These are phyloP conservation scores for Populus simonii DNA, from an alignment of 345 rosid species.

Conservation along the genomic window DNA sequence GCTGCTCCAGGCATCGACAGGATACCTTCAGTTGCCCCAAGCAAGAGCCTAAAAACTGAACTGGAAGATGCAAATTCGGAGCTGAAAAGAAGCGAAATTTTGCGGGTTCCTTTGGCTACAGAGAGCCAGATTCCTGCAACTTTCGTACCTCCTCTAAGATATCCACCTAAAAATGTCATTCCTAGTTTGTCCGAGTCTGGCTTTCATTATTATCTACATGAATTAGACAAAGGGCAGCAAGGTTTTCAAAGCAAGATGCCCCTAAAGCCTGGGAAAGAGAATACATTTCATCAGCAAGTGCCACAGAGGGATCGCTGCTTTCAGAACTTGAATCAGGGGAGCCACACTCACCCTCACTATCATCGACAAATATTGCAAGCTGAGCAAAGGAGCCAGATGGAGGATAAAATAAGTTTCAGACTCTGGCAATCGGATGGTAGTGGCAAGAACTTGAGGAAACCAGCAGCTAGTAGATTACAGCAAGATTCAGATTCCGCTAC, in stretches of 20 bases:
- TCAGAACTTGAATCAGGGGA: background rate
- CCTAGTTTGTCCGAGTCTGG: background rate
- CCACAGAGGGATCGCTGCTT: background rate
- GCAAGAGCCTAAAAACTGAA: background rate
- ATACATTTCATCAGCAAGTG: background rate
- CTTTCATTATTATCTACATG: background rate
- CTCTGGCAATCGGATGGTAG: background rate
- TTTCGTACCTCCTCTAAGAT: slow-evolving; percentile 21
- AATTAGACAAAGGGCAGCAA: background rate
- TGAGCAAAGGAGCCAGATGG: background rate
- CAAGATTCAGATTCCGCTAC: background rate
- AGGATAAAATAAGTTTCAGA: background rate
- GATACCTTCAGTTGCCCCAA: background rate
- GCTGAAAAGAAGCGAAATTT: background rate
- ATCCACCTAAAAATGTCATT: slow-evolving; percentile 18
- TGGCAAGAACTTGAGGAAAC: background rate
- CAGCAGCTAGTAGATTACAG: background rate
- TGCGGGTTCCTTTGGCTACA: background rate
- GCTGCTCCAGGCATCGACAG: background rate
- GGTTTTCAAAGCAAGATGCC: background rate
- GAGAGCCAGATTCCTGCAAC: background rate
- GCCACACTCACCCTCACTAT: background rate
- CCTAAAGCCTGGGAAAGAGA: background rate
- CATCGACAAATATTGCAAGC: background rate
- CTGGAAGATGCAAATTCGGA: background rate